A percentile compares a stretch with the other conserved stretches of the same genome.
Conservation (phyloP, 306 rosid species). For the Spatholobus suberectus region DNA sequence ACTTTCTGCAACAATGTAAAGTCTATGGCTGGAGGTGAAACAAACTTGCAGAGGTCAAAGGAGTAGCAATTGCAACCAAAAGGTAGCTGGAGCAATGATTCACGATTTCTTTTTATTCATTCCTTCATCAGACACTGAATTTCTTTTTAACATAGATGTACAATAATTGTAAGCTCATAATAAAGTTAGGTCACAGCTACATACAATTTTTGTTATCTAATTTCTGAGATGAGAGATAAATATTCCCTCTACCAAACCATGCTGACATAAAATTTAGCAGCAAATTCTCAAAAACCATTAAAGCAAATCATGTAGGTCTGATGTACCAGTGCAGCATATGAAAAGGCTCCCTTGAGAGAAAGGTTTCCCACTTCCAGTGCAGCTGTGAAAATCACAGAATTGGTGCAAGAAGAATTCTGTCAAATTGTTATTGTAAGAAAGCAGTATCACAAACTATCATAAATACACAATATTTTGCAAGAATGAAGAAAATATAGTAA, state of each 20-base stretch:
- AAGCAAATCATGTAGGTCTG: too few species aligned
- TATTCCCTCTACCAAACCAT: too few species aligned
- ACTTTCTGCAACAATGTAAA: conserved; percentile 15
- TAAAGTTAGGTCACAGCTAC: too few species aligned
- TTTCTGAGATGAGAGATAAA: too few species aligned
- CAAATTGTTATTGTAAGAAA: conserved; percentile 28
- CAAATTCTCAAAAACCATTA: too few species aligned
- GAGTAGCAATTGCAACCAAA: conserved; percentile 28
- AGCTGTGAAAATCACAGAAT: conserved; percentile 81
- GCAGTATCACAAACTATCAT: conserved; percentile 17
- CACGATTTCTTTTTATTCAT: not conserved
- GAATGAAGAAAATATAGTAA: conserved; percentile 32
- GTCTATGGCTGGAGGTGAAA: conserved; percentile 24
- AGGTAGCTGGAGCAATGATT: conserved; percentile 22
- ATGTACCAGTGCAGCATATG: too few species aligned
- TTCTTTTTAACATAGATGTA: too few species aligned
- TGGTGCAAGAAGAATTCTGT: conserved; percentile 81
- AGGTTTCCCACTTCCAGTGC: conserved; percentile 65
- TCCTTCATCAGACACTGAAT: not conserved
- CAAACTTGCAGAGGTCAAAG: conserved; percentile 26
- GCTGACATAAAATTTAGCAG: too few species aligned
- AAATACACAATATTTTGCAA: conserved; percentile 23
- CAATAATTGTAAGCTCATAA: too few species aligned
- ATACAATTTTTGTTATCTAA: too few species aligned
- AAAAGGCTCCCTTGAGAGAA: conserved; percentile 76